A percentile compares a stretch with the other conserved stretches of the same genome.
Evolutionary conservation across 306 rosid species (phyloP).

Genomic region (Notholithocarpus densiflorus): DNA sequence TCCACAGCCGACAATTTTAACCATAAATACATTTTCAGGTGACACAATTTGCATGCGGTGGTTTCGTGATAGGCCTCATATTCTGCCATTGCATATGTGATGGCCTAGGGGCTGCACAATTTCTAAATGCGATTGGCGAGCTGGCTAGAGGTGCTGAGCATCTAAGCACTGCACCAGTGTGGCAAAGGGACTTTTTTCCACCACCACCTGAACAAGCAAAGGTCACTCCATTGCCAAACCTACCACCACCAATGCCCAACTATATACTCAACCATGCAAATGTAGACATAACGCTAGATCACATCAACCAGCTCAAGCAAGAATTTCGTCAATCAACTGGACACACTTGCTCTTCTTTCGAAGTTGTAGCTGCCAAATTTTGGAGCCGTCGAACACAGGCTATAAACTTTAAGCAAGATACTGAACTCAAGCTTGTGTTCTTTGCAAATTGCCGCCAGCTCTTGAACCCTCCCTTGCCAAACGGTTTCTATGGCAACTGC

Average conservation of each 20-base stretch:
- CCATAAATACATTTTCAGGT: conserved; percentile 33
- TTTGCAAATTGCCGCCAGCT: conserved; percentile 73
- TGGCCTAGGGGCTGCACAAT: conserved; percentile 88
- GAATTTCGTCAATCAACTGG: conserved; percentile 45
- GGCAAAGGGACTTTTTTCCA: conserved; percentile 57
- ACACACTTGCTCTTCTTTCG: conserved; percentile 57
- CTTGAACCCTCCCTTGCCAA: conserved; percentile 59
- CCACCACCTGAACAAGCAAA: background rate
- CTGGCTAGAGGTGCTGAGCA: conserved; percentile 45
- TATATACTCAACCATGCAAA: conserved; percentile 45
- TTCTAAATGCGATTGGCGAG: conserved; percentile 71
- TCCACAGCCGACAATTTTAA: too few relatives aligned
- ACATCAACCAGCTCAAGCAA: conserved; percentile 41
- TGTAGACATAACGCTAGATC: conserved; percentile 46
- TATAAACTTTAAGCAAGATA: background rate
- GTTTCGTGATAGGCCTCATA: conserved; percentile 70
- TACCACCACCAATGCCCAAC: conserved; percentile 18
- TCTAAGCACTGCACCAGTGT: conserved; percentile 47
- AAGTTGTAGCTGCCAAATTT: conserved; percentile 52
- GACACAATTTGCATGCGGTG: conserved; percentile 67
- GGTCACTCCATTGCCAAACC: background rate
- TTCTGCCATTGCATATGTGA: conserved; percentile 76
- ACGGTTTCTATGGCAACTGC: conserved; percentile 82
- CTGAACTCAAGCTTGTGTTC: conserved; percentile 47
- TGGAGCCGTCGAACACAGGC: conserved; percentile 66